Base-by-base conservation (phyloP, 169 alveolate species). In the Plasmodium inui region DNA sequence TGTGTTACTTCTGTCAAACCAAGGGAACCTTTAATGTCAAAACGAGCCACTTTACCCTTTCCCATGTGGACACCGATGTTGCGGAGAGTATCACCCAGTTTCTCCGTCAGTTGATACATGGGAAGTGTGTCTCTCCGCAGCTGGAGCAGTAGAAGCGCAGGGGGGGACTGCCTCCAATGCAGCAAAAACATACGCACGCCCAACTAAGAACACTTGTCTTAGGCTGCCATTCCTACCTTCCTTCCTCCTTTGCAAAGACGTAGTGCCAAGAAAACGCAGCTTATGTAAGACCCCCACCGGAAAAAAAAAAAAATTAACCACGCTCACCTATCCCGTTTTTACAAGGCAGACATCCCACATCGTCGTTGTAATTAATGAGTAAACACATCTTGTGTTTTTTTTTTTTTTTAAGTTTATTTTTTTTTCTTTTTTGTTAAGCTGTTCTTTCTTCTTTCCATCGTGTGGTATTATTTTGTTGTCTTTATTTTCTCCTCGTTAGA, bases 1-100 rank as follows among this genome's bases (percentile, higher is more conserved):
- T 91, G 9, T 91, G 95, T 71, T 70, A 70, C 41, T 91, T 91
- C 30, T 91, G 95, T 50, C n/a, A 10, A 10, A 80, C 34, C 32
- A 91, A 28, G 57, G 95, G 95, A 71, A 46, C 34, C 14, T 79
- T 46, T 71, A 91, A 91, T 82, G 46, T 91, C 28, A 91, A 82
- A n/a, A 82, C 95, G 14, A 91, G 53, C 17, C 78, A 71, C 61
- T 82, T 71, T 70, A 57, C 71, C 2, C 30, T 67, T 22, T n/a
- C 89, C 30, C 37, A 55, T 9, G 12, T 89, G 30, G 41, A 80
- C 19, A 3, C 41, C 26, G 46, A 89, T 39, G 82, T 70, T 39
- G 61, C n/a, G 53, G 72, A 61, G 6, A 74, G 82, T 37, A 8
- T 89, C 28, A 67, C 28, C 28, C 46, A 80, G 26, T 53, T 86